Evolutionary conservation across 129 eudicot genomes (phyloP), one percentile per base, ranked within the genome.

Genomic region (Flaveria robusta): DNA sequence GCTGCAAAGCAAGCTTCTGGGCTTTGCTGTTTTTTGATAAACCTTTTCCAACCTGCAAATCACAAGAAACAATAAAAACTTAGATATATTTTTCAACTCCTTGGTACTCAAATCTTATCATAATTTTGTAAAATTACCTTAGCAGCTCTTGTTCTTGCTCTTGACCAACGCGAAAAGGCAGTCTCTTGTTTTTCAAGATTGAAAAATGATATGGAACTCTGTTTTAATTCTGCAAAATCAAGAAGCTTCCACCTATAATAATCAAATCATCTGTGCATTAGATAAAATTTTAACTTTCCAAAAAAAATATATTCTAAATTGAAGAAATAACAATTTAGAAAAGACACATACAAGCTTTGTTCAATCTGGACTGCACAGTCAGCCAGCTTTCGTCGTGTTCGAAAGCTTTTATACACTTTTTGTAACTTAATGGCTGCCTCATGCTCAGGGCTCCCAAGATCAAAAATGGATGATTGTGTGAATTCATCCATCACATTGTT

Each of bases 131-230:
- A 71, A 71, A 46, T 9, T 85, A 92, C 94, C 94, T 91, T 95
- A 46, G 99, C 99, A 39, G 97, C 99, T 83, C 96, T 83, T 69
- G 96, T 91, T 85, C 96, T 87, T 68, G 97, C 99, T 81, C 99
- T 83, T 1, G 96, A 87, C 99, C 99, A 95, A 18, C 99, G 93
- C 0, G 99, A 95, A 81, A 89, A 74, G 22, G 97, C 96, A 55
- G 99, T 95, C 74, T 95, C 97, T 54, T 89, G 96, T 58, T 95
- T 90, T 73, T 95, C 88, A 69, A 95, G 65, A 77, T 91, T 90
- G 74, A 95, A 95, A 82, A 95, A 95, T n/a, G 99, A 95, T 62
- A 95, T 82, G 0, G 99, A 95, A 83, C 97, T 95, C 9, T 64
- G 86, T 60, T 95, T 91, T 22, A 95, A 86, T 77, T 91, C 97